A percentile compares a stretch with the other conserved stretches of the same genome.
Conservation (phyloP, 768 basidiomycete species). For the Psilocybe cyanescens region DNA sequence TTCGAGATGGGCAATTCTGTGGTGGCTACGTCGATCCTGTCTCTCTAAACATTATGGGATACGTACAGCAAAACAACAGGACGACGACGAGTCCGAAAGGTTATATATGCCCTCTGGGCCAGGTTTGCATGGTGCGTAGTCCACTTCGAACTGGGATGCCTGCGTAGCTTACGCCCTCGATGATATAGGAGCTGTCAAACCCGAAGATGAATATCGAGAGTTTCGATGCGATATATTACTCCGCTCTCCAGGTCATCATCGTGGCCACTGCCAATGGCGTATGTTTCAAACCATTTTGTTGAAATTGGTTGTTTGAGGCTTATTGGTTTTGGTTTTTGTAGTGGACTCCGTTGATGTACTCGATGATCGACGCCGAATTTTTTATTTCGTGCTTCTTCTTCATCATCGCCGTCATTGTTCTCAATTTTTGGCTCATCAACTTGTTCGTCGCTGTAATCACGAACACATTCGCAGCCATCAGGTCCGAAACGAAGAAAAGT, state of each 20-base stretch:
- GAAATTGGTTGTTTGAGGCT: not conserved
- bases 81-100: constrained; percentile 59
- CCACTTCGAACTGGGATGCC: not conserved
- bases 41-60: constrained; percentile 50
- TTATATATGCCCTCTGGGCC: constrained; percentile 87
- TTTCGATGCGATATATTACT: constrained; percentile 87
- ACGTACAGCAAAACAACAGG: constrained; percentile 31
- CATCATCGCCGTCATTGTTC: constrained; percentile 78
- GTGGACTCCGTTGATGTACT: constrained; percentile 88
- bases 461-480: constrained; percentile 87
- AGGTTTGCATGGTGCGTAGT: constrained; percentile 68
- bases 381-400: constrained; percentile 89
- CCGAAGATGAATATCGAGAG: constrained; percentile 69
- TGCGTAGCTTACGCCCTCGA: not conserved
- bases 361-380: constrained; percentile 88
- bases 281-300: constrained; percentile 29
- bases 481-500: constrained; percentile 84
- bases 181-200: constrained; percentile 61
- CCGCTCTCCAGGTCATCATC: constrained; percentile 83
- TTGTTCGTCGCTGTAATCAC: constrained; percentile 96
- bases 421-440: constrained; percentile 96
- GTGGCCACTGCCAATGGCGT: constrained; percentile 82
- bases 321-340: constrained; percentile 28
- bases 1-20: constrained; percentile 62
- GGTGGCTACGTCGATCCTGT: constrained; percentile 78